A percentile compares a stretch with the other conserved stretches of the same genome.
Conservation (phyloP, 257 asterid genomes). For the Petrea volubilis region DNA sequence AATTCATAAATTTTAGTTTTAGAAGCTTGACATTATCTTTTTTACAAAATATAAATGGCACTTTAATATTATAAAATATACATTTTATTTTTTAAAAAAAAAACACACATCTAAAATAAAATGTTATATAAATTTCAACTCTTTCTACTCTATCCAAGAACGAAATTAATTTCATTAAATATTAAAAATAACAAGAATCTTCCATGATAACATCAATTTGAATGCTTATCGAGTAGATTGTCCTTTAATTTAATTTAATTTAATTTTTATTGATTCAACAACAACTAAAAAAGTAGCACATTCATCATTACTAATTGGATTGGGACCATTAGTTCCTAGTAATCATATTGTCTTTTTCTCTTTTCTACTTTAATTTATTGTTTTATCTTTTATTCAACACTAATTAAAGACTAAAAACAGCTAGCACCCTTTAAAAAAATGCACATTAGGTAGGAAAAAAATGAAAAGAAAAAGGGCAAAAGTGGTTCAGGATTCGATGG, state of each 20-base stretch:
- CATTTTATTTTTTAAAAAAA: too few relatives aligned
- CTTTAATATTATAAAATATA: too few relatives aligned
- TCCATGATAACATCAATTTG: background rate
- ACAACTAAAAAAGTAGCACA: background rate
- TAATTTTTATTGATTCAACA: background rate
- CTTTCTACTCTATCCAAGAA: background rate
- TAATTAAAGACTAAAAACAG: slow-evolving; percentile 18
- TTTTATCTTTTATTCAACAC: slow-evolving; percentile 15
- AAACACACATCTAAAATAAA: too few relatives aligned
- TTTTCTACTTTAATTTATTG: slow-evolving; percentile 18
- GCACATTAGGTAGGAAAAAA: background rate
- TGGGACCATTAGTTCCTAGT: slow-evolving; percentile 17
- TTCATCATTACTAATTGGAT: slow-evolving; percentile 24
- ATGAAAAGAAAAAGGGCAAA: background rate
- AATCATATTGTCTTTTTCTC: slow-evolving; percentile 21
- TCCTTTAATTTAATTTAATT: too few relatives aligned
- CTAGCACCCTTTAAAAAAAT: slow-evolving; percentile 12
- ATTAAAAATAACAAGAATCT: background rate
- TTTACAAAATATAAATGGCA: too few relatives aligned
- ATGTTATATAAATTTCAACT: too few relatives aligned
- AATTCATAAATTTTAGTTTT: too few relatives aligned
- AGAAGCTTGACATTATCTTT: too few relatives aligned
- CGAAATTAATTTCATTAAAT: too few relatives aligned
- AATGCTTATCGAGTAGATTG: background rate
- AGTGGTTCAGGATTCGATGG: background rate